phyloP scores from a whole-genome alignment of 371 early-diverging fungal species.

The Entomophthora muscae region DNA sequence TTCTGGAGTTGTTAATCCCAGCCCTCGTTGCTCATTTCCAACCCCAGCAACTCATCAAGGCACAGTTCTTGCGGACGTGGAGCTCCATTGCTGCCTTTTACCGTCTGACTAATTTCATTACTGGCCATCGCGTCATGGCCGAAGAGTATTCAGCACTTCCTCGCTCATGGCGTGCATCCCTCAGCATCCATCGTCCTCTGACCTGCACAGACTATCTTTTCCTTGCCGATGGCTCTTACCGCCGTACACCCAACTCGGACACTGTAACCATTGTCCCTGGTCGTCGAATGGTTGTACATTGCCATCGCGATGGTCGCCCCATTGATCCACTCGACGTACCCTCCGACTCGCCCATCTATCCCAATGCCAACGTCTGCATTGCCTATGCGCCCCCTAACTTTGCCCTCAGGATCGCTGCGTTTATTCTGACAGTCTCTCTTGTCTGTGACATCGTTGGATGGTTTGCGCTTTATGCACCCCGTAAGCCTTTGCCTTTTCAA shows the following conservation, averaged over 20 bases:
- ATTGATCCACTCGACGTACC: background rate
- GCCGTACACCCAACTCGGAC: background rate
- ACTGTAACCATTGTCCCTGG: background rate
- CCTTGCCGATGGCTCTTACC: too few species aligned
- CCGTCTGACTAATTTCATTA: background rate
- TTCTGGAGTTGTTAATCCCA: background rate
- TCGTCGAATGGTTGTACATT: background rate
- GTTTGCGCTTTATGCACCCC: too few species aligned
- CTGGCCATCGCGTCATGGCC: background rate
- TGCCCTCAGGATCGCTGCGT: background rate
- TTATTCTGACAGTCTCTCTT: background rate
- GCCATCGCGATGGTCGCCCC: slow-evolving; percentile 3
- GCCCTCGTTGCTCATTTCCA: background rate
- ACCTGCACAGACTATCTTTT: background rate
- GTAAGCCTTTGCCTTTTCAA: too few species aligned
- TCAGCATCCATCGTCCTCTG: background rate
- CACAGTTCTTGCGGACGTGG: background rate
- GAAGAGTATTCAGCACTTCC: background rate
- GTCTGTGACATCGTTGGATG: too few species aligned
- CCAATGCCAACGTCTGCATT: background rate
- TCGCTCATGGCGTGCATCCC: background rate
- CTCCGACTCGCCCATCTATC: background rate
- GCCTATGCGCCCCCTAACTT: slow-evolving; percentile 2
- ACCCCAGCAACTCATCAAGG: background rate
- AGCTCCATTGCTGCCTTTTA: background rate